These are phyloP conservation scores for Monosporascus sp. DNA, from an alignment of 2,329 filamentous ascomycete genomes.

Conservation along the genomic window DNA sequence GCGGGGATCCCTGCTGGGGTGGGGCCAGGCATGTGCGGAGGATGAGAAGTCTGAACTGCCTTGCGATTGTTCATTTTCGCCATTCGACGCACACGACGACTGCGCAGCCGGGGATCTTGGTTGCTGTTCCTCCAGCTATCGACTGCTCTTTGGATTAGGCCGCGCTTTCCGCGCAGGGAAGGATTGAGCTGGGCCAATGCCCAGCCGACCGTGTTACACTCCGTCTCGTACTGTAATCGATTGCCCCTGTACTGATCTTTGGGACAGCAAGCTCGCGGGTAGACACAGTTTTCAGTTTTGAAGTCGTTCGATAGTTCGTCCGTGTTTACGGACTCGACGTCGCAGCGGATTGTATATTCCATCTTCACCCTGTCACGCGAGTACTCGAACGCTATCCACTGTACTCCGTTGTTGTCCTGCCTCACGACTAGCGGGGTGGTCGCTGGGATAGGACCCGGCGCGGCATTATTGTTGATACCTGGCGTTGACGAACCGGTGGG, in stretches of 20 bases:
- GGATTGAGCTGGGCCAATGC: constrained; percentile 90
- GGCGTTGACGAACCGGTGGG: constrained; percentile 38
- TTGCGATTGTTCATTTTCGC: constrained; percentile 92
- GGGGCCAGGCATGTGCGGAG: constrained; percentile 64
- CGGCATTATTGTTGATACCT: constrained; percentile 80
- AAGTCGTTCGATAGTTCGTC: constrained; percentile 82
- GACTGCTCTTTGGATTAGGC: constrained; percentile 92
- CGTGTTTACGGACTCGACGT: constrained; percentile 93
- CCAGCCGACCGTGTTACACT: constrained; percentile 99
- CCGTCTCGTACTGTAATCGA: constrained; percentile 91
- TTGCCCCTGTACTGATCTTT: constrained; percentile 98
- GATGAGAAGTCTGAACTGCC: constrained; percentile 56
- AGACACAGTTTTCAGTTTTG: constrained; percentile 98
- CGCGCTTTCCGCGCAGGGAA: constrained; percentile 84
- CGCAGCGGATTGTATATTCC: constrained; percentile 98
- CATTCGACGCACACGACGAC: constrained; percentile 87
- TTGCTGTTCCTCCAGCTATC: constrained; percentile 99
- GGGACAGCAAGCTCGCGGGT: constrained; percentile 86
- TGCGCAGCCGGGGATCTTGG: constrained; percentile 86
- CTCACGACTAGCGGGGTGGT: constrained; percentile 91
- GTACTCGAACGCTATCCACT: constrained; percentile 99
- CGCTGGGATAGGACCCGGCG: constrained; percentile 91
- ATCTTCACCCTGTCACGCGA: constrained; percentile 96
- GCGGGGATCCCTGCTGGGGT: constrained; percentile 60
- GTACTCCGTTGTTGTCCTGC: constrained; percentile 93